These are phyloP conservation scores for Circinella umbellata DNA, from an alignment of 371 early-diverging fungal genomes.

Conservation along the genomic window DNA sequence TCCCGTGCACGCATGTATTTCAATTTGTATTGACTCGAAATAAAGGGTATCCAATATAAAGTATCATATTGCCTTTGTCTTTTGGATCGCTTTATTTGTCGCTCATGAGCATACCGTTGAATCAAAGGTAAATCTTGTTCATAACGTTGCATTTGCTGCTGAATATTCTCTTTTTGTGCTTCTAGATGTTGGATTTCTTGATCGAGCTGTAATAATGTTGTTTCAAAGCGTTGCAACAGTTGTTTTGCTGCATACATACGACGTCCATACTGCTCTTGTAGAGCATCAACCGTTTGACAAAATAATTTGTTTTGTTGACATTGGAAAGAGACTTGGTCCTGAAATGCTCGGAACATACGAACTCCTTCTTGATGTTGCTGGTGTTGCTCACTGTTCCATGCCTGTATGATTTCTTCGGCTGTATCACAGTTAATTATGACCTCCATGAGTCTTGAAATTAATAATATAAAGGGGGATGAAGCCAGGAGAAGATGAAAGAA, in stretches of 20 bases:
- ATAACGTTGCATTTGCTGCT: conserved; percentile 18
- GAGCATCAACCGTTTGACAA: conserved; percentile 9
- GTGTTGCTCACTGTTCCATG: neutral
- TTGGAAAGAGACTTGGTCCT: conserved; percentile 7
- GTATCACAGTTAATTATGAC: neutral
- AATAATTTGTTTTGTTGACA: conserved; percentile 11
- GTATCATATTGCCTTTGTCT: conserved; percentile 35
- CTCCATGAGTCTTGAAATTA: neutral
- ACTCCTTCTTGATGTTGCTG: too few relatives aligned
- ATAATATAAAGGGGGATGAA: neutral
- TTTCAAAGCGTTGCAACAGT: conserved; percentile 8
- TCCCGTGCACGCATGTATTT: conserved; percentile 44
- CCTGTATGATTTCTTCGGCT: neutral
- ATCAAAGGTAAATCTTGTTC: conserved; percentile 18
- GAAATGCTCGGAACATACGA: conserved; percentile 3
- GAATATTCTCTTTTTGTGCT: conserved; percentile 21
- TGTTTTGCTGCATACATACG: conserved; percentile 15
- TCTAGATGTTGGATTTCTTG: conserved; percentile 19
- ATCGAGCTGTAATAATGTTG: conserved; percentile 12
- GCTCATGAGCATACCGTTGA: conserved; percentile 24
- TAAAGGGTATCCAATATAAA: conserved; percentile 33
- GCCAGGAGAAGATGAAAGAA: neutral
- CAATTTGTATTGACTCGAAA: conserved; percentile 33
- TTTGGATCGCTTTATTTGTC: conserved; percentile 29
- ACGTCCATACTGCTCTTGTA: conserved; percentile 20